Conservation (phyloP, 176 grass and related monocot species). For the Rhynchospora breviuscula region DNA sequence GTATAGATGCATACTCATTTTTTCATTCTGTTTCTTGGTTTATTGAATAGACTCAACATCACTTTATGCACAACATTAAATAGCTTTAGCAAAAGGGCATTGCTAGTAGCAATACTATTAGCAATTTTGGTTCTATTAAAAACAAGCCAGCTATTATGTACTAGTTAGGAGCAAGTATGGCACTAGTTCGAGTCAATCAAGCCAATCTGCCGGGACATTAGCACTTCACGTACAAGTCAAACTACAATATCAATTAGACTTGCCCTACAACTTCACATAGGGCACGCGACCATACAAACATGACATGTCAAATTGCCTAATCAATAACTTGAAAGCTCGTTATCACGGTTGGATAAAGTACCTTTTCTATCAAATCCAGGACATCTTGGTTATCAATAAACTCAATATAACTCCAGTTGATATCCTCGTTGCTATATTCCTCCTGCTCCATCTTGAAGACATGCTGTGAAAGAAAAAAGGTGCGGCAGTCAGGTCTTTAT, state of each 20-base stretch:
- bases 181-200: not conserved
- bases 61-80: not conserved
- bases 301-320: not conserved
- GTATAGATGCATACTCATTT: not conserved
- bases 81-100: not conserved
- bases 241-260: not conserved
- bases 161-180: not conserved
- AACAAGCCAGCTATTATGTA: not conserved
- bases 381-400: constrained; percentile 99
- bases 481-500: not conserved
- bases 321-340: not conserved
- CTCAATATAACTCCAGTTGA: constrained; percentile 99
- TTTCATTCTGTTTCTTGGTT: not conserved
- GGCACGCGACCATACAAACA: not conserved
- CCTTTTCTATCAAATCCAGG: constrained; percentile 99
- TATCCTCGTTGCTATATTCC: constrained; percentile 92
- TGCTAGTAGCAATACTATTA: not conserved
- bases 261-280: not conserved
- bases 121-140: not conserved
- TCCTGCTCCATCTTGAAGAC: constrained; percentile 99
- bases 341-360: constrained; percentile 23
- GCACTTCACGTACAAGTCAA: not conserved
- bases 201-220: not conserved
- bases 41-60: not conserved
- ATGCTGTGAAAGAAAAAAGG: constrained; percentile 54